These are phyloP conservation scores for Uronychia setigera DNA, from an alignment of 73 alveolate genomes.

Conservation along the genomic window DNA sequence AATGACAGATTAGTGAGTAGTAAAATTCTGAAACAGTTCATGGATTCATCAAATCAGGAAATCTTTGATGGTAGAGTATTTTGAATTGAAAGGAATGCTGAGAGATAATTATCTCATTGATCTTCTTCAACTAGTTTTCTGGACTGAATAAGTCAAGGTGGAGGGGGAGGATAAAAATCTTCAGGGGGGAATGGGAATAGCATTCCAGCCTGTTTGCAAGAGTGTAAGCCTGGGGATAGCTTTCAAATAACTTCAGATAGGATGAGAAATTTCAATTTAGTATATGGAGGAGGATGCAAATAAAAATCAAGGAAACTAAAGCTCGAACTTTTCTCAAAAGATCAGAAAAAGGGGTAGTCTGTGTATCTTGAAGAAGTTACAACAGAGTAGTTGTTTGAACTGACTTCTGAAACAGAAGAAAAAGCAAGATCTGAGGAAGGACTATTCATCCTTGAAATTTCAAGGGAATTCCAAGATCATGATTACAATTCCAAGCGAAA, in stretches of 20 bases:
- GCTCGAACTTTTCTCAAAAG: background rate
- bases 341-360: background rate
- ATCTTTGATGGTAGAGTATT: background rate
- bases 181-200: too few relatives aligned
- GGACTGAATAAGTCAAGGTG: too few relatives aligned
- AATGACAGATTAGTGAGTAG: background rate
- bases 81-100: background rate
- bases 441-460: background rate
- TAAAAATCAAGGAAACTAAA: background rate
- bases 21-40: background rate
- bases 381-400: too few relatives aligned
- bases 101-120: background rate
- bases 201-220: too few relatives aligned
- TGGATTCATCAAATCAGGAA: background rate
- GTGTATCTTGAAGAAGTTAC: too few relatives aligned
- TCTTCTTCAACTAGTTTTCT: background rate
- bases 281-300: too few relatives aligned
- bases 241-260: too few relatives aligned
- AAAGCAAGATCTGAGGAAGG: background rate
- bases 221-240: too few relatives aligned
- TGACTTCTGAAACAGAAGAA: background rate
- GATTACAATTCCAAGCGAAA: background rate
- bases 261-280: too few relatives aligned
- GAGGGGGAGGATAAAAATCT: too few relatives aligned
- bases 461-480: background rate